Conservation (phyloP, 371 early-diverging fungal species). For the Mucor ambiguus region DNA sequence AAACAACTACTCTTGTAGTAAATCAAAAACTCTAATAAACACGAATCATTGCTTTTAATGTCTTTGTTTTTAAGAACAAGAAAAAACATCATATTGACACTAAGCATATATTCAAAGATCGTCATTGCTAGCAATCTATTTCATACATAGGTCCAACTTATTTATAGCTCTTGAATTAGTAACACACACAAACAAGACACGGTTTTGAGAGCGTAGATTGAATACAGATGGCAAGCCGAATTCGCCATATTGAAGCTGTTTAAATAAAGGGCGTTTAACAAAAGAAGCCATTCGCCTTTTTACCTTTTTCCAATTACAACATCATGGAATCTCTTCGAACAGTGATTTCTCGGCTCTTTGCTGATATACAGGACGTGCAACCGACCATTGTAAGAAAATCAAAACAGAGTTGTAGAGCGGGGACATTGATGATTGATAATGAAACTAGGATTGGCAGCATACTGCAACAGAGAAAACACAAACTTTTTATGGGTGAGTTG, state of each 20-base stretch:
- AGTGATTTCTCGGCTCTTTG: constrained; percentile 47
- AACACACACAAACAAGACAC: not conserved
- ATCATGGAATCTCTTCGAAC: constrained; percentile 48
- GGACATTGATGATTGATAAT: not conserved
- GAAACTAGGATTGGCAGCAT: constrained; percentile 19
- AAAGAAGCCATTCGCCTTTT: not conserved
- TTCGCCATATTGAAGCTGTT: not conserved
- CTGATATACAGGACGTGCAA: constrained; percentile 39
- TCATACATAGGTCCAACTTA: not conserved
- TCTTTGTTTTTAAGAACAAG: no score
- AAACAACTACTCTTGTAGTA: no score
- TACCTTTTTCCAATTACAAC: not conserved
- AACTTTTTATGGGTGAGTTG: constrained; percentile 29
- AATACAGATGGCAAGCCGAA: not conserved
- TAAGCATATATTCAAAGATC: not conserved
- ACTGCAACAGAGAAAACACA: not conserved
- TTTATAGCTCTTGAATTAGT: not conserved
- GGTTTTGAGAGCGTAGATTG: not conserved
- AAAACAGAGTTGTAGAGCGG: no score
- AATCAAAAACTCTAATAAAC: no score
- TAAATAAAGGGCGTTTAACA: not conserved
- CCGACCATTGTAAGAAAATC: constrained; percentile 20
- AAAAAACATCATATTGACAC: not conserved
- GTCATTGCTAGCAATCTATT: not conserved
- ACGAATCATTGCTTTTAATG: no score